Conservation (phyloP, 2,329 filamentous ascomycete species). For the Stagonosporopsis cucurbitacearum region DNA sequence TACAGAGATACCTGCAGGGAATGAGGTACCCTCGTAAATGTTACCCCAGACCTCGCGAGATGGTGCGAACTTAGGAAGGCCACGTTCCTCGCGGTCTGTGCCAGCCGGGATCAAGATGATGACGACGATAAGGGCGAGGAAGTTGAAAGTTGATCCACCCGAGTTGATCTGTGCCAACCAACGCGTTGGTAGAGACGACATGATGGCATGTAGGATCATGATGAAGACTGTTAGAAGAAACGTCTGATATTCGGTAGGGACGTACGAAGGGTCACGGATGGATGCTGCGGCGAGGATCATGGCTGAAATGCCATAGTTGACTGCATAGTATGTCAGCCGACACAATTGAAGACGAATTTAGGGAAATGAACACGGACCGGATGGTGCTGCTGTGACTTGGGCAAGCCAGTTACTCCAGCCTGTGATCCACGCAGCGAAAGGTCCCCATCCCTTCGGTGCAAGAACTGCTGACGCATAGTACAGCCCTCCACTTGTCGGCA, state of each 20-base stretch:
- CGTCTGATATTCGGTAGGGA: constrained; percentile 69
- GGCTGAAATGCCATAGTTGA: constrained; percentile 69
- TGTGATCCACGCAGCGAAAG: constrained; percentile 71
- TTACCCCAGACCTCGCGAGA: constrained; percentile 68
- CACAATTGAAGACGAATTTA: background rate
- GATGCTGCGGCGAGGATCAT: constrained; percentile 76
- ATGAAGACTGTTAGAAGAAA: constrained; percentile 72
- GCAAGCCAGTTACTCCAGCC: constrained; percentile 74
- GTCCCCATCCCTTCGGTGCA: constrained; percentile 69
- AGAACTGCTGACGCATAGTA: constrained; percentile 78
- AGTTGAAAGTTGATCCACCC: constrained; percentile 73
- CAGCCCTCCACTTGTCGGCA: constrained; percentile 74
- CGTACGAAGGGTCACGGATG: constrained; percentile 70
- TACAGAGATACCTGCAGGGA: constrained; percentile 69
- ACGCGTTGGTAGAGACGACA: constrained; percentile 73
- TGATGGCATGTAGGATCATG: constrained; percentile 70
- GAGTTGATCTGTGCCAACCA: constrained; percentile 76
- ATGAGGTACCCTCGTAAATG: constrained; percentile 71
- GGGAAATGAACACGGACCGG: constrained; percentile 38
- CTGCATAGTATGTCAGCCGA: constrained; percentile 39
- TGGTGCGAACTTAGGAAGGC: constrained; percentile 64
- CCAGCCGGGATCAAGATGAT: constrained; percentile 72
- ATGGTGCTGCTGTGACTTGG: constrained; percentile 71
- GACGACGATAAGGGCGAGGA: constrained; percentile 69
- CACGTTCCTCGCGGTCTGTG: constrained; percentile 58